Evolutionary conservation across 1,139 yeast species (phyloP).

Genomic region (Geotrichum citri-aurantii): DNA sequence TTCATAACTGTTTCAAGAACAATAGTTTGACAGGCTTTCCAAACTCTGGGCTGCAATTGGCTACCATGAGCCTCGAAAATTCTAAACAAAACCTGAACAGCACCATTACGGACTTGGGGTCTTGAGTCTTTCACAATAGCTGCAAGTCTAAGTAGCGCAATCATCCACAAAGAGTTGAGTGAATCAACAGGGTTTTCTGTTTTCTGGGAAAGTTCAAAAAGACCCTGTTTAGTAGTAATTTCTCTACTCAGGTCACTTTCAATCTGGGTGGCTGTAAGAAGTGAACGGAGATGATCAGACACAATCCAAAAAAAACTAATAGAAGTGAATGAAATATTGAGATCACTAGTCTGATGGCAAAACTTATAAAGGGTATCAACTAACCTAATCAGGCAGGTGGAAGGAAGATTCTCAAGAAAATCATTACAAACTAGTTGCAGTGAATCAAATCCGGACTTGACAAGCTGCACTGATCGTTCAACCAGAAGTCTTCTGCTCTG

Average conservation of each 20-base stretch:
- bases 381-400: slow-evolving; percentile 49
- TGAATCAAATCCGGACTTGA: slow-evolving; percentile 68
- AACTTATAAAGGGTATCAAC: slow-evolving; percentile 69
- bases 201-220: slow-evolving; percentile 5
- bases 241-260: slow-evolving; percentile 11
- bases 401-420: slow-evolving; percentile 65
- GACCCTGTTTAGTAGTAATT: slow-evolving; percentile 8
- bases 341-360: slow-evolving; percentile 61
- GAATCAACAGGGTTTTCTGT: slow-evolving; percentile 16
- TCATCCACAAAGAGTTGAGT: slow-evolving; percentile 50
- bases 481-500: slow-evolving; percentile 33
- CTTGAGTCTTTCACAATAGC: slow-evolving; percentile 58
- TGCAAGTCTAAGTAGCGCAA: slow-evolving; percentile 56
- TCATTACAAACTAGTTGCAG: slow-evolving; percentile 80
- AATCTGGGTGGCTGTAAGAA: slow-evolving; percentile 4
- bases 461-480: slow-evolving; percentile 34
- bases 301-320: slow-evolving; percentile 89
- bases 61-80: slow-evolving; percentile 74
- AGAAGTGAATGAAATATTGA: slow-evolving; percentile 84
- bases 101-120: slow-evolving; percentile 81
- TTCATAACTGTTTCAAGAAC: slow-evolving; percentile 36
- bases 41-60: slow-evolving; percentile 40
- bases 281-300: slow-evolving; percentile 60
- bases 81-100: slow-evolving; percentile 80
- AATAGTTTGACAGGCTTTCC: slow-evolving; percentile 36